Base-by-base conservation (phyloP, 1,284 basidiomycete genomes). In the Rhizoctonia solani region DNA sequence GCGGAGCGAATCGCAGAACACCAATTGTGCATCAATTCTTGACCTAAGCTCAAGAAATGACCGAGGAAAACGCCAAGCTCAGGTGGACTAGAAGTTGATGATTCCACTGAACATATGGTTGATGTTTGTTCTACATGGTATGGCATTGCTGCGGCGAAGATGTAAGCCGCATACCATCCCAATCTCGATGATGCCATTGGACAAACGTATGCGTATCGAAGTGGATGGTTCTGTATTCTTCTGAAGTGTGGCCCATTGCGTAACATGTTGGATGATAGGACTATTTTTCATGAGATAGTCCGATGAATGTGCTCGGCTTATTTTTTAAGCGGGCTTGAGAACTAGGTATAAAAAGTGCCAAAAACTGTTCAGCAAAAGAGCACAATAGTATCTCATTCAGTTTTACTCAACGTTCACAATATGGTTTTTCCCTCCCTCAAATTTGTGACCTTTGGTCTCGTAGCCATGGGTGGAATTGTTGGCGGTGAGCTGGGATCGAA, bases 131-230 rank as follows among this genome's bases (percentile, higher is more conserved):
- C 16, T 8, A 8, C 37, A 8, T 39, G 16, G 37, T 39, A 39
- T 39, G 4, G 27, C 9, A 8, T 21, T 49, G 44, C 27, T 59
- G 56, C 44, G 44, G 56, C 32, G 56, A 59, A 49, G 44, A 41
- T 5, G 25, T 16, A 21, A 1, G 54, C 34, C 39, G 25, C 54
- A 32, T 41, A 29, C 29, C 9, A n/a, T 21, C 14, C 5, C 42
- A 25, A 49, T 47, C 34, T 14, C n/a, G 5, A 14, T 16, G n/a
- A n/a, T 8, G n/a, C 41, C 16, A 59, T 47, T 30, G n/a, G 42
- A 19, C 30, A 6, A 27, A 8, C 44, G 25, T 56, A 56, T 56
- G 41, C 54, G 25, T 27, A 13, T 9, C 21, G 54, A 58, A 46
- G 19, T 41, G n/a, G 25, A 6, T 8, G n/a, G 21, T 23, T 27